These are phyloP conservation scores for Dothiorella sarmentorum DNA, from an alignment of 2,329 filamentous ascomycete genomes.

Conservation along the genomic window DNA sequence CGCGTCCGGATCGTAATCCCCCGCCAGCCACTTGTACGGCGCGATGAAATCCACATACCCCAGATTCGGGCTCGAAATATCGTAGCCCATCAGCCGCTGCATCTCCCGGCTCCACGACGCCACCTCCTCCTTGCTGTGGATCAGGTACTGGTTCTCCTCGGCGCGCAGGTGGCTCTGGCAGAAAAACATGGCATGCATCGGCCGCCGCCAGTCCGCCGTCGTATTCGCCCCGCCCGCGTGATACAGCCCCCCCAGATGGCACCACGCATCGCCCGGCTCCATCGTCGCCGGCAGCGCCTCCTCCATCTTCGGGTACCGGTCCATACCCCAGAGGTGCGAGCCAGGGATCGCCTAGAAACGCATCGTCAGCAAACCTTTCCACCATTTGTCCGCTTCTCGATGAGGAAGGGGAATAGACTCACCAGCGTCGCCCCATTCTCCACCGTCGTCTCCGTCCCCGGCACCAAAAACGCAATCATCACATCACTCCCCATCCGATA, in stretches of 20 bases:
- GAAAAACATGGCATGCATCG: conserved; percentile 19
- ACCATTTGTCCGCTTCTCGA: too few species aligned
- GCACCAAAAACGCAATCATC: conserved; percentile 21
- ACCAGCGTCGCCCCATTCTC: conserved; percentile 42
- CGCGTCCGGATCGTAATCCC: neutral
- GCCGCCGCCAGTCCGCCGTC: conserved; percentile 21
- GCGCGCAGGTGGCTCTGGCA: conserved; percentile 1
- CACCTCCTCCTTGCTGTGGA: conserved; percentile 12
- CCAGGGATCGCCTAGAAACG: conserved; percentile 34
- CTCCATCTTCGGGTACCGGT: conserved; percentile 35
- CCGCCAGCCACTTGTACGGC: conserved; percentile 10
- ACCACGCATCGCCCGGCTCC: conserved; percentile 40
- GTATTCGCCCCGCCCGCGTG: conserved; percentile 42
- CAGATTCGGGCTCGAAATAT: conserved; percentile 17
- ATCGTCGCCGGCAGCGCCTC: conserved; percentile 42
- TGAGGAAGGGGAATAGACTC: neutral
- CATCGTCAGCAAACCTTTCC: neutral
- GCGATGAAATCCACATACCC: conserved; percentile 17
- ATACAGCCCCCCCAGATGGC: conserved; percentile 41
- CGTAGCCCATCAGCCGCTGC: conserved; percentile 14
- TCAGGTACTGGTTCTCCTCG: conserved; percentile 17
- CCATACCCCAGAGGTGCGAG: conserved; percentile 42
- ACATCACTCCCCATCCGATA: conserved; percentile 12
- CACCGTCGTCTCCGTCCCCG: conserved; percentile 31
- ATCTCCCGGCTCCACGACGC: neutral